These are phyloP conservation scores for Spencermartinsiella ligniputridi DNA, from an alignment of 1,139 yeast species.

Conservation along the genomic window DNA sequence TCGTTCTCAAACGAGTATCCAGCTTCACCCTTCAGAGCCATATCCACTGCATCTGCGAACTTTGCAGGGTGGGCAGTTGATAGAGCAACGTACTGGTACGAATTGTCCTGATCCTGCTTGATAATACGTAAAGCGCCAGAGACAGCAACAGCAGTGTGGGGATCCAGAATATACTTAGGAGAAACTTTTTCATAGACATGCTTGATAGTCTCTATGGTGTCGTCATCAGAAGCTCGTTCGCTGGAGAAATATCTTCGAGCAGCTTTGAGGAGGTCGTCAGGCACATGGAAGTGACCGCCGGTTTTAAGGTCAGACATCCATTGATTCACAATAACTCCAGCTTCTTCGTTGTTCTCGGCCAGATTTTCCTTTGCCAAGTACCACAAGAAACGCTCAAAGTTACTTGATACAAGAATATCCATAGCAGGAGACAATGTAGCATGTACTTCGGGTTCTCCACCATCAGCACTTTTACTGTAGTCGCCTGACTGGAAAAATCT, in stretches of 20 bases:
- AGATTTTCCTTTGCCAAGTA: slow-evolving; percentile 74
- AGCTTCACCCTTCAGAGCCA: slow-evolving; percentile 59
- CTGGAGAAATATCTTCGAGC: slow-evolving; percentile 72
- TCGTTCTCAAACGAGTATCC: slow-evolving; percentile 82
- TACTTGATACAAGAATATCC: slow-evolving; percentile 94
- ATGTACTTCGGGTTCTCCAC: slow-evolving; percentile 58
- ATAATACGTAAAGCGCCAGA: slow-evolving; percentile 65
- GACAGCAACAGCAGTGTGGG: slow-evolving; percentile 95
- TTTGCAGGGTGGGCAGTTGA: slow-evolving; percentile 99
- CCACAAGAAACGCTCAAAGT: slow-evolving; percentile 96
- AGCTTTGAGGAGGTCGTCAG: slow-evolving; percentile 55
- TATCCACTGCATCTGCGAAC: slow-evolving; percentile 91
- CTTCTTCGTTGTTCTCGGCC: slow-evolving; percentile 54
- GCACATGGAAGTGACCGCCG: slow-evolving; percentile 71
- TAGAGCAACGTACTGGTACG: slow-evolving; percentile 58
- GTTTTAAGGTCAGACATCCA: slow-evolving; percentile 82
- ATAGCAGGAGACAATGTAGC: slow-evolving; percentile 96
- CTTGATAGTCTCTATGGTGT: slow-evolving; percentile 74
- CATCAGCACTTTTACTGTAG: slow-evolving; percentile 50
- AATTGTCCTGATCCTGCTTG: slow-evolving; percentile 34
- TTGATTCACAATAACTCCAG: slow-evolving; percentile 63
- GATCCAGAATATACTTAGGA: slow-evolving; percentile 82
- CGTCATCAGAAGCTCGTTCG: slow-evolving; percentile 71
- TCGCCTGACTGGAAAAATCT: slow-evolving; percentile 84
- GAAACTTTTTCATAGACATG: slow-evolving; percentile 55